These are phyloP conservation scores for Claviceps sp. DNA, from an alignment of 2,329 filamentous ascomycete genomes.

Conservation along the genomic window DNA sequence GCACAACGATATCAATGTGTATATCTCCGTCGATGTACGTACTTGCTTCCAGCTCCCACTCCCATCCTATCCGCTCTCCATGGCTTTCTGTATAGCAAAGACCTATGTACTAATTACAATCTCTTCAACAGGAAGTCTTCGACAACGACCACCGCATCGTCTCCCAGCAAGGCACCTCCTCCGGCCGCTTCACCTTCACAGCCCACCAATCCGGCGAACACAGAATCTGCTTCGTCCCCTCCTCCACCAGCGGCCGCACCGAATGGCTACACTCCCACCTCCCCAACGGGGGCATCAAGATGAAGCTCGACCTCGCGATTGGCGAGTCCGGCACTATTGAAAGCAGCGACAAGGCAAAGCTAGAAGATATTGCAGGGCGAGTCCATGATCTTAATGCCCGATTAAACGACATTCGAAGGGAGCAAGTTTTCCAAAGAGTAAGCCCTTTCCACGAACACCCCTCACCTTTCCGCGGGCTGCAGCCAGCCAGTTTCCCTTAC, in stretches of 20 bases:
- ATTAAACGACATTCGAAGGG: constrained; percentile 75
- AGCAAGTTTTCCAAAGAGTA: constrained; percentile 94
- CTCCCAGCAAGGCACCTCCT: constrained; percentile 61
- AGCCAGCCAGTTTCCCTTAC: neutral
- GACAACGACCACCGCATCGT: constrained; percentile 97
- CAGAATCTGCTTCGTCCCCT: constrained; percentile 85
- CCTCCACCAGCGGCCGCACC: constrained; percentile 52
- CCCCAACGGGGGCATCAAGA: constrained; percentile 63
- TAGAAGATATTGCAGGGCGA: constrained; percentile 76
- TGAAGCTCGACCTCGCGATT: constrained; percentile 83
- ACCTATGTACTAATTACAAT: neutral
- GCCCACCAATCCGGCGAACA: constrained; percentile 92
- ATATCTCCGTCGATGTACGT: constrained; percentile 76
- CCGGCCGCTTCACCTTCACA: constrained; percentile 88
- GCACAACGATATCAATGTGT: constrained; percentile 67
- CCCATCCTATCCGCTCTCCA: no score
- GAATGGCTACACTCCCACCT: constrained; percentile 58
- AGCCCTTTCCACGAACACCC: constrained; percentile 10
- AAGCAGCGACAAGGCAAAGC: constrained; percentile 84
- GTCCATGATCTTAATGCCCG: constrained; percentile 81
- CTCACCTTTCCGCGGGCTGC: neutral
- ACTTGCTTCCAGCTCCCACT: neutral
- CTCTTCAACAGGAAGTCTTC: constrained; percentile 58
- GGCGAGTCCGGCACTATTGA: constrained; percentile 91
- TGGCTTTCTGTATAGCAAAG: no score